Base-by-base conservation (phyloP, 257 asterid genomes). In the Perilla frutescens region DNA sequence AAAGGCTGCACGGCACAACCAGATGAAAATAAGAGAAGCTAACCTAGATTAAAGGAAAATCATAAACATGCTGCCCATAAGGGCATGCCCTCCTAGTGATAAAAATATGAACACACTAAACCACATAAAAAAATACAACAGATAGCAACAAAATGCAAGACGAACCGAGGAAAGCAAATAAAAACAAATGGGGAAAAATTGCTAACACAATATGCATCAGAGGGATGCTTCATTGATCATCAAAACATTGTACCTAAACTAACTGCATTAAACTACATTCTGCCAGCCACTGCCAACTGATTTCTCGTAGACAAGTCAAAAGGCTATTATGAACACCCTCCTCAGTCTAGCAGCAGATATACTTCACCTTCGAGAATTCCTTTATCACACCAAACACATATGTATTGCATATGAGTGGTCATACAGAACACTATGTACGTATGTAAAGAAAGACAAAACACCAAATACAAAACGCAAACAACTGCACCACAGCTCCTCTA, bases 1-100 rank as follows among this genome's bases (percentile, higher is more conserved):
- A 77, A 81, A 64, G 54, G 45, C 85, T 79, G 85, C 84, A 76
- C 56, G 13, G 49, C 41, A 26, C 40, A 29, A 41, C 32, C n/a
- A 10, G 20, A 31, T 3, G 44, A 66, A 76, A 43, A 37, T 63
- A 53, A 15, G 53, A 70, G 48, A 62, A 41, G 66, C 29, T 29
- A 70, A 53, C 8, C 4, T 29, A 44, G 40, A 48, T 79, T 12
- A 61, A 31, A 66, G 76, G 36, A 11, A 32, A 66, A 55, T 4
- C 6, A 65, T 3, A 34, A 59, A 51, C 34, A 56, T 31, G 32
- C 3, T 10, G 7, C 60, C 39, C 31, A 61, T 44, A 4, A 32
- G 65, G 41, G 37, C 26, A 11, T 39, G 55, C 41, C 44, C 47
- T 40, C 20, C 1, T 14, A 45, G 32, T 9, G 45, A 47, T 41